A percentile compares a stretch with the other conserved stretches of the same genome.
phyloP scores from a whole-genome alignment of 2,329 filamentous ascomycete species.

The Trichoderma sp. region DNA sequence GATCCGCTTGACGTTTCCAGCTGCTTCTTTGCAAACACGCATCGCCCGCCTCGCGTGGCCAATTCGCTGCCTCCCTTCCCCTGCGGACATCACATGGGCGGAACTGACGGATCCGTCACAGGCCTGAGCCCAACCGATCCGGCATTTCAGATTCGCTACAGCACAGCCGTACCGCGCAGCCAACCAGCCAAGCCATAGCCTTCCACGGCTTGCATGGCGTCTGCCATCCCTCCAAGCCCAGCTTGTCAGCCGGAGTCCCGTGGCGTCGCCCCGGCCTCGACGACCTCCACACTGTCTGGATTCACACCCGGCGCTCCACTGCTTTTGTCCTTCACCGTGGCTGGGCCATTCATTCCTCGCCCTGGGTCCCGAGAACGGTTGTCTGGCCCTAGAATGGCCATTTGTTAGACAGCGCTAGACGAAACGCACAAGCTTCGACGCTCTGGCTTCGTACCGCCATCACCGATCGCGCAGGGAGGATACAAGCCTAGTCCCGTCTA shows the following conservation, averaged over 20 bases:
- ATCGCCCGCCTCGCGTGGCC: constrained; percentile 1
- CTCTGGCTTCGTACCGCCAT: not conserved
- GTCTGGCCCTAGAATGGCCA: not conserved
- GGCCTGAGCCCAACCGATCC: constrained; percentile 2
- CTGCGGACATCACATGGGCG: constrained; percentile 9
- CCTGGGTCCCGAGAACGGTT: not conserved
- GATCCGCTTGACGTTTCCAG: not conserved
- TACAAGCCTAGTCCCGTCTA: not conserved
- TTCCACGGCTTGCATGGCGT: not conserved
- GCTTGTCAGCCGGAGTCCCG: constrained; percentile 27
- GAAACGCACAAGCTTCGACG: not conserved
- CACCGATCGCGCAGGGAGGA: not conserved
- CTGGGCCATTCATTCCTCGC: not conserved
- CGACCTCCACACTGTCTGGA: constrained; percentile 19
- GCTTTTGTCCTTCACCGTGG: not conserved
- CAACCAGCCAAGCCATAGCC: not conserved
- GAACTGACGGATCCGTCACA: not conserved
- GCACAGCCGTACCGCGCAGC: not conserved
- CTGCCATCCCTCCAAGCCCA: constrained; percentile 4
- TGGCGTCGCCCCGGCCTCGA: constrained; percentile 26
- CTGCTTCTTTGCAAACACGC: not conserved
- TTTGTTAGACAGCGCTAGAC: constrained; percentile 4
- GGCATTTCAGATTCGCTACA: not conserved
- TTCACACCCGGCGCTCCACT: constrained; percentile 23
- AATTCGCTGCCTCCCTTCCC: not conserved